Conservation (phyloP, 2,329 filamentous ascomycete genomes). For the Verticillium albo-atrum region DNA sequence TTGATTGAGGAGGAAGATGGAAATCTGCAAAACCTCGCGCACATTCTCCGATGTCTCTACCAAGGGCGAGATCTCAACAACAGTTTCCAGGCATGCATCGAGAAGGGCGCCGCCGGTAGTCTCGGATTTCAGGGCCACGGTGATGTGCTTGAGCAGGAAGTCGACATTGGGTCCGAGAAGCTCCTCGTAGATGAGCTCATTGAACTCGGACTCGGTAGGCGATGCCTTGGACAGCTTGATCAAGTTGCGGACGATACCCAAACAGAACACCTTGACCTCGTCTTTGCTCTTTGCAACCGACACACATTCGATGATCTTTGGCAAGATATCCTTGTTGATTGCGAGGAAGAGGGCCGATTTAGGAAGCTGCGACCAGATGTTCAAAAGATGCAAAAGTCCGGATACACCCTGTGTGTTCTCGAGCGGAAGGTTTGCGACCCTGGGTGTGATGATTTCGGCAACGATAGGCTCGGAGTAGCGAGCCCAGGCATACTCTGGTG, state of each 20-base stretch:
- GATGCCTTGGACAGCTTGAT: constrained; percentile 55
- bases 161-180: constrained; percentile 54
- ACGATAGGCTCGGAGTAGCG: constrained; percentile 68
- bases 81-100: constrained; percentile 71
- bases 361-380: constrained; percentile 70
- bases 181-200: constrained; percentile 49
- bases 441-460: constrained; percentile 69
- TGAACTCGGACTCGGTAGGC: constrained; percentile 48
- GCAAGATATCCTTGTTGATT: constrained; percentile 59
- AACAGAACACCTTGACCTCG: constrained; percentile 77
- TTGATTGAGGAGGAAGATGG: constrained; percentile 76
- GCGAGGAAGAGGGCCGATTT: constrained; percentile 64
- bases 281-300: constrained; percentile 72
- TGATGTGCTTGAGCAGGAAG: constrained; percentile 62
- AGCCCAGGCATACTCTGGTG: constrained; percentile 66
- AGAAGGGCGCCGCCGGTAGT: constrained; percentile 68
- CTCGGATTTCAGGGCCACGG: constrained; percentile 57
- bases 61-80: constrained; percentile 71
- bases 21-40: constrained; percentile 73
- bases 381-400: constrained; percentile 73
- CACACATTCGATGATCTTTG: constrained; percentile 68
- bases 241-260: constrained; percentile 70
- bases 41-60: constrained; percentile 66
- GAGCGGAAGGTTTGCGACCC: constrained; percentile 70
- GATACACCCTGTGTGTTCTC: constrained; percentile 92